phyloP scores from a whole-genome alignment of 2,329 filamentous ascomycete genomes.

The Emmonsiellopsis sp. region DNA sequence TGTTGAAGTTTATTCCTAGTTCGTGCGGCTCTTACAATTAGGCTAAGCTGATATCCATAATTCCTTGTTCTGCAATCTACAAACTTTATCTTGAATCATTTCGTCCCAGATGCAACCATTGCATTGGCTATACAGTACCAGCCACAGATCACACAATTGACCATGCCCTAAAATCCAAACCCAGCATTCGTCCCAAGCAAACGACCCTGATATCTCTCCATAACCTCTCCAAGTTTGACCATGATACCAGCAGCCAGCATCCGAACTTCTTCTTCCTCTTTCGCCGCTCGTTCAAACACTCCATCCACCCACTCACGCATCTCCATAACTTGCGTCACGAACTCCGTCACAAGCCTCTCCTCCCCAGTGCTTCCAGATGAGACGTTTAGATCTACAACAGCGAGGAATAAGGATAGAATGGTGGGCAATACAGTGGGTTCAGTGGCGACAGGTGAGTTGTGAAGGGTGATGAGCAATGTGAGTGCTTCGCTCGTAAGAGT shows the following conservation, averaged over 20 bases:
- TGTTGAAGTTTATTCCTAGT: too few relatives aligned
- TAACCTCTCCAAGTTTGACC: constrained; percentile 70
- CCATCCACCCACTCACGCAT: constrained; percentile 74
- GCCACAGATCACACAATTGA: too few relatives aligned
- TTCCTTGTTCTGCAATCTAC: too few relatives aligned
- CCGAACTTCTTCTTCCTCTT: constrained; percentile 32
- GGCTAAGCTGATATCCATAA: too few relatives aligned
- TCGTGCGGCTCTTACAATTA: too few relatives aligned
- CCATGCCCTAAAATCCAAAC: constrained; percentile 26
- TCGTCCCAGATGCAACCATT: too few relatives aligned
- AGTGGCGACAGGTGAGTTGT: constrained; percentile 42
- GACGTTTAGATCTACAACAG: constrained; percentile 69
- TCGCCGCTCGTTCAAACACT: constrained; percentile 56
- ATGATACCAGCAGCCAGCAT: constrained; percentile 68
- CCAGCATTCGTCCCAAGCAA: constrained; percentile 61
- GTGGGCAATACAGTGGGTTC: constrained; percentile 63
- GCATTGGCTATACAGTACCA: too few relatives aligned
- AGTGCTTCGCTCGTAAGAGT: constrained; percentile 79
- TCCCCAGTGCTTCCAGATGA: constrained; percentile 42
- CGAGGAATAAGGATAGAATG: constrained; percentile 68
- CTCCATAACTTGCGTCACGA: constrained; percentile 72
- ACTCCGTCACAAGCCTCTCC: constrained; percentile 62
- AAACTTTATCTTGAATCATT: too few relatives aligned
- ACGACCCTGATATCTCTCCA: constrained; percentile 70
- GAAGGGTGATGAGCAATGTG: constrained; percentile 66